Conservation (phyloP, 139 green algal genomes). For the Trebouxia sp. region DNA sequence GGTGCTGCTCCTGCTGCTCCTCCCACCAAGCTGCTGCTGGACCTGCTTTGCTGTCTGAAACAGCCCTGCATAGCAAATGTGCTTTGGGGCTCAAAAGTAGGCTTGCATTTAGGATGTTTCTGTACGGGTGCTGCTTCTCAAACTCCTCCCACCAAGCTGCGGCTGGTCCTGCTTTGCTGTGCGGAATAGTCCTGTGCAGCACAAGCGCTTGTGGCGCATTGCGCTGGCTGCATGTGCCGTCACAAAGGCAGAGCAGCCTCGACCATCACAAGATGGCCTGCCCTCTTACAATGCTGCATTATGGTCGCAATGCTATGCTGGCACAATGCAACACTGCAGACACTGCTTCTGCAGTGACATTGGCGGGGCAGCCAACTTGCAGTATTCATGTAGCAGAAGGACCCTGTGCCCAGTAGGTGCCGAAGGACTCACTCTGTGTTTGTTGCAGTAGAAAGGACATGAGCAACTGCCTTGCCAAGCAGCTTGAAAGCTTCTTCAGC, state of each 20-base stretch:
- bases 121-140: slow-evolving; percentile 5
- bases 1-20: slow-evolving; percentile 10
- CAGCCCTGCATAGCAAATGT: neutral
- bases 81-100: no score
- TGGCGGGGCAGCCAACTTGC: no score
- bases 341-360: no score
- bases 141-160: slow-evolving; percentile 30
- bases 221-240: no score
- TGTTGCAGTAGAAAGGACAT: neutral
- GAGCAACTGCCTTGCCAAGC: neutral
- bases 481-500: slow-evolving; percentile 31
- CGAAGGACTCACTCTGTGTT: neutral
- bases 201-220: no score
- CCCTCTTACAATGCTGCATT: no score
- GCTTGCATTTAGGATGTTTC: no score
- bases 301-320: no score
- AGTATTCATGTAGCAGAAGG: no score
- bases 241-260: no score
- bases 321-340: no score
- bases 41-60: neutral
- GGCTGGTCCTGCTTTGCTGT: neutral
- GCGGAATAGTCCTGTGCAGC: neutral
- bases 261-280: no score
- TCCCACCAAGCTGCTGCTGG: slow-evolving; percentile 24
- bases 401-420: neutral